A percentile compares a stretch with the other conserved stretches of the same genome.
Conservation (phyloP, 2,329 filamentous ascomycete genomes). For the Aspergillus fijiensis region DNA sequence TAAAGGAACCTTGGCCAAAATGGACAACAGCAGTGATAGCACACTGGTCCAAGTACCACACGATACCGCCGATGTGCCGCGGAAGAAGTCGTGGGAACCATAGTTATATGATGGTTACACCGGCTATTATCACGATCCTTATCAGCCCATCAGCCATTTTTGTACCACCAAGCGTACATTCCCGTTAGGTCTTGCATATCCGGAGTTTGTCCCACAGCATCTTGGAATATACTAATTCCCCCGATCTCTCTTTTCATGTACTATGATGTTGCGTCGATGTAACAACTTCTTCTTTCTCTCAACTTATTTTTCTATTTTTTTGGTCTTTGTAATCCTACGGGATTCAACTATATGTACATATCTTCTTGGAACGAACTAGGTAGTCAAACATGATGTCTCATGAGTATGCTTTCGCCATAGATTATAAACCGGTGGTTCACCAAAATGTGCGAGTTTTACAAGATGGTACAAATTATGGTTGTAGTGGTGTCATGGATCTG, state of each 20-base stretch:
- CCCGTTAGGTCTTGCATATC: slow-evolving; percentile 10
- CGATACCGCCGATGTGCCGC: slow-evolving; percentile 2
- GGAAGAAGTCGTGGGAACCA: slow-evolving; percentile 9
- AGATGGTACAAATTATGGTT: no score
- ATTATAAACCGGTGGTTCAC: no score
- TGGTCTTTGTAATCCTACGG: neutral
- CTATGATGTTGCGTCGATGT: neutral
- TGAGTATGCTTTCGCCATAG: neutral
- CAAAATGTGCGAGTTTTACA: no score
- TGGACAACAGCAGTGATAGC: slow-evolving; percentile 4
- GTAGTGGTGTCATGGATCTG: no score
- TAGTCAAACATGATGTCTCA: neutral
- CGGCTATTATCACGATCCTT: slow-evolving; percentile 10
- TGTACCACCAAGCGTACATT: slow-evolving; percentile 9
- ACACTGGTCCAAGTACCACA: slow-evolving; percentile 1
- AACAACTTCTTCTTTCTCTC: neutral
- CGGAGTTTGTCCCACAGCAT: slow-evolving; percentile 9
- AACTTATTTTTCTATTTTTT: neutral
- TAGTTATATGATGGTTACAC: slow-evolving; percentile 4
- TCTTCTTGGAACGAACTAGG: neutral
- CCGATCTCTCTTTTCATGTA: neutral
- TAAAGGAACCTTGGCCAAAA: neutral
- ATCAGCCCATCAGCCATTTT: slow-evolving; percentile 2
- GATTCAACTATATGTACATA: slow-evolving; percentile 1
- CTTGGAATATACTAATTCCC: neutral